phyloP scores from a whole-genome alignment of 371 early-diverging fungal genomes.

The Rhizopus microsporus region DNA sequence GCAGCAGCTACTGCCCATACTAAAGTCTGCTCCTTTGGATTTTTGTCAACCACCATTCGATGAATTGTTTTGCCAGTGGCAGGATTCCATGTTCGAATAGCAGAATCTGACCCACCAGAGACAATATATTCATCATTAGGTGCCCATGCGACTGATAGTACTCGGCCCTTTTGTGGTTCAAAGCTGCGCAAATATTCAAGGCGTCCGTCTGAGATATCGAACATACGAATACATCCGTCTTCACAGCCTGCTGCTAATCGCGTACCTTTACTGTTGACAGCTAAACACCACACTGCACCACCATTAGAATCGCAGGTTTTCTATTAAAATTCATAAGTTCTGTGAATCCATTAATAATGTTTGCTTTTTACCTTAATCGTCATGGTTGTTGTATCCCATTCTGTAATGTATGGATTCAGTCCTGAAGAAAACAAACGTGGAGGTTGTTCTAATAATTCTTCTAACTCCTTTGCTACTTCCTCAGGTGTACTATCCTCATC shows the following conservation, averaged over 20 bases:
- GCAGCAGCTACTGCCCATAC: constrained; percentile 64
- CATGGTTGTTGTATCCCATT: constrained; percentile 82
- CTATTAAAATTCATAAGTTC: constrained; percentile 9
- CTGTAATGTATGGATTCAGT: constrained; percentile 81
- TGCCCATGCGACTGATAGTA: constrained; percentile 87
- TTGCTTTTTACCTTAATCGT: constrained; percentile 61
- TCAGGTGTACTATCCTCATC: constrained; percentile 64
- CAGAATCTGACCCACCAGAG: constrained; percentile 84
- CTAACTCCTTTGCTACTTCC: constrained; percentile 49
- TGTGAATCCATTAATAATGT: not conserved
- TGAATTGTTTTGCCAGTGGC: constrained; percentile 56
- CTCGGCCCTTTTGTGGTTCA: constrained; percentile 72
- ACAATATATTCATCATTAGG: constrained; percentile 71
- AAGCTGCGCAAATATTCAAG: constrained; percentile 71
- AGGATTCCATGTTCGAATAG: constrained; percentile 76
- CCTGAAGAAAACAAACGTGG: constrained; percentile 90
- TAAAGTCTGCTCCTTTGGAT: constrained; percentile 59
- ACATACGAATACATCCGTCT: constrained; percentile 88
- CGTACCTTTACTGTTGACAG: constrained; percentile 76
- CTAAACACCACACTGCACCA: constrained; percentile 93
- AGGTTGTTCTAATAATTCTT: constrained; percentile 50
- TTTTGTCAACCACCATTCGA: constrained; percentile 75
- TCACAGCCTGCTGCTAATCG: constrained; percentile 90
- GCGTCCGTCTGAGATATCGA: constrained; percentile 75
- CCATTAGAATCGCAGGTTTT: constrained; percentile 77